Evolutionary conservation across 2,329 filamentous ascomycete genomes (phyloP), one percentile per base, ranked within the genome.

Genomic region (Stagonosporopsis tanaceti): DNA sequence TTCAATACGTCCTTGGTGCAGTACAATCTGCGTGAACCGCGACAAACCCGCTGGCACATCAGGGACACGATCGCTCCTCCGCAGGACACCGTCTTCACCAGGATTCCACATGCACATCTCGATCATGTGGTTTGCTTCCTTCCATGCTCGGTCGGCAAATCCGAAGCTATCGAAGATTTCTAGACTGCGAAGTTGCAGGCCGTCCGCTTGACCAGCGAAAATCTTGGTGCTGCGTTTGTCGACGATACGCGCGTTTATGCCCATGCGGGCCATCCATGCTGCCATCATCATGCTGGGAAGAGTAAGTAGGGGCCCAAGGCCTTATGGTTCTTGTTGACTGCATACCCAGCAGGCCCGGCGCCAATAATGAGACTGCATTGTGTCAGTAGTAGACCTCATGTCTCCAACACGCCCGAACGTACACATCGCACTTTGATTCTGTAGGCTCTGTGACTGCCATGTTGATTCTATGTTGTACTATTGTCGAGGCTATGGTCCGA

Each of bases 1-100:
- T 68, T 92, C 89, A 58, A 91, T 86, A 1, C 88, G 84, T 3
- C 88, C 89, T 74, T 92, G 89, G 64, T 91, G 89, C 37, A 93
- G 73, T 4, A 90, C 85, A 3, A 87, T 83, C 68, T 91, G 84
- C 52, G 86, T 84, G 62, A 89, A 90, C 5, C 83, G 82, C 22
- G 82, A 87, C 47, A 89, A 78, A 0, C 85, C 86, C 0, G 82
- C 81, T 42, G 85, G 84, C 0, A 84, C 88, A 71, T 91, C 87
- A 0, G 84, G 81, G 17, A 89, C 86, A 40, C 85, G 81, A 47
- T 86, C 87, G 27, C 80, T 85, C 38, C 87, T 81, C 42, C 78
- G 77, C 50, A 92, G 81, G 0, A 77, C 71, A 1, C 87, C 87
- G 34, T 86, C 76, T 30, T 81, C 73, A 53, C 85, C 84, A 0